These are phyloP conservation scores for Rhizopus stolonifer DNA, from an alignment of 371 early-diverging fungal species.

Conservation along the genomic window DNA sequence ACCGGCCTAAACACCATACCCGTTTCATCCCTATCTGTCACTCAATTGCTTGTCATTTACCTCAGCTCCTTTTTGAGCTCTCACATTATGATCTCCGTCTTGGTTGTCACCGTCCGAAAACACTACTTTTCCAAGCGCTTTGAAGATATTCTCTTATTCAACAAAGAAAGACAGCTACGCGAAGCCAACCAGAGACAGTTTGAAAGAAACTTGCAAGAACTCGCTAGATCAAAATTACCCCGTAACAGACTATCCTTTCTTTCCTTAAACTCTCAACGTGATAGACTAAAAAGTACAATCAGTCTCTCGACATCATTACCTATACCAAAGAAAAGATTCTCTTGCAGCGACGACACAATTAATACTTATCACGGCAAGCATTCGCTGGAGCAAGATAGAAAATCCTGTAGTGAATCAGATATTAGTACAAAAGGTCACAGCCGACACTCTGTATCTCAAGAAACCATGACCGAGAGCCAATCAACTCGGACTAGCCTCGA, in stretches of 20 bases:
- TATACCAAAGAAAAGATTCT: not conserved
- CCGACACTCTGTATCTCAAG: not conserved
- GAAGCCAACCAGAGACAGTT: conserved; percentile 34
- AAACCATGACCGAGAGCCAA: too few species aligned
- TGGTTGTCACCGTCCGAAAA: conserved; percentile 34
- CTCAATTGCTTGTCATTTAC: conserved; percentile 35
- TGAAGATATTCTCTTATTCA: conserved; percentile 41
- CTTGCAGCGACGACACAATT: not conserved
- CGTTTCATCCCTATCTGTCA: conserved; percentile 29
- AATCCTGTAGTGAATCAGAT: not conserved
- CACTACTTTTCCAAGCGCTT: conserved; percentile 52
- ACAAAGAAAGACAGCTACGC: conserved; percentile 30
- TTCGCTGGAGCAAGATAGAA: not conserved
- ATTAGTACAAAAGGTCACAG: not conserved
- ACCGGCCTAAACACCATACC: conserved; percentile 42
- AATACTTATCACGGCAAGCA: too few species aligned
- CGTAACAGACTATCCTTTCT: conserved; percentile 21
- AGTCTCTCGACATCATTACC: not conserved
- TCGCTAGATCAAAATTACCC: conserved; percentile 2
- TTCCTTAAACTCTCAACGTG: conserved; percentile 17
- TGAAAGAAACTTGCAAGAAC: conserved; percentile 19
- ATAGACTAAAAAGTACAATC: not conserved
- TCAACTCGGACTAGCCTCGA: not conserved
- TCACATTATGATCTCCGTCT: conserved; percentile 33
- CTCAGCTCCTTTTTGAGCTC: conserved; percentile 36